These are phyloP conservation scores for Cutaneotrichosporon sp. DNA, from an alignment of 1,284 basidiomycete species.

Conservation along the genomic window DNA sequence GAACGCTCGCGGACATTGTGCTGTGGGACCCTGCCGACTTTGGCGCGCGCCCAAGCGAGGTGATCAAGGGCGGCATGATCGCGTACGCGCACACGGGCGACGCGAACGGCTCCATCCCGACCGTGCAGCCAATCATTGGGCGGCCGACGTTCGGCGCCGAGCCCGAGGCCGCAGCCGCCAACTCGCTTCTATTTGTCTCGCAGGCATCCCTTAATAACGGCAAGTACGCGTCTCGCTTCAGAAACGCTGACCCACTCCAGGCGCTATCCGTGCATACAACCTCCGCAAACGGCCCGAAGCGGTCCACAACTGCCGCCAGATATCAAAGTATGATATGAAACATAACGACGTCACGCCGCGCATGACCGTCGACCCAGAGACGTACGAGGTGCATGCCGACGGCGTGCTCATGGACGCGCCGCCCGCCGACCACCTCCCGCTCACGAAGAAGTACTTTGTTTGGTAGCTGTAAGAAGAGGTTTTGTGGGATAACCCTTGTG, in stretches of 20 bases:
- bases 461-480: constrained; percentile 20
- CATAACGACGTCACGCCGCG: constrained; percentile 75
- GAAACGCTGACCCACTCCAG: not conserved
- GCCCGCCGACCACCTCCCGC: constrained; percentile 65
- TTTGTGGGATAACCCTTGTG: not conserved
- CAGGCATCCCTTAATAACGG: constrained; percentile 61
- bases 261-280: constrained; percentile 59
- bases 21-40: constrained; percentile 92
- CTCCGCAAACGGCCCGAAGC: constrained; percentile 69
- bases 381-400: constrained; percentile 78
- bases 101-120: constrained; percentile 87
- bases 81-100: constrained; percentile 91
- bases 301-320: constrained; percentile 68
- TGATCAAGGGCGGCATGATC: constrained; percentile 91
- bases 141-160: constrained; percentile 86
- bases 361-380: constrained; percentile 88
- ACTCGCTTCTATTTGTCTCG: constrained; percentile 83
- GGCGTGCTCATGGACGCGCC: constrained; percentile 68
- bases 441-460: constrained; percentile 59
- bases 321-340: constrained; percentile 89
- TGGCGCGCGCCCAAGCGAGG: constrained; percentile 83
- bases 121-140: constrained; percentile 79
- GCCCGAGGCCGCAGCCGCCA: constrained; percentile 66
- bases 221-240: constrained; percentile 22
- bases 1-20: constrained; percentile 86